Evolutionary conservation across 2,329 filamentous ascomycete genomes (phyloP), one percentile per base, ranked within the genome.

Genomic region (Fusarium xyrophilum): DNA sequence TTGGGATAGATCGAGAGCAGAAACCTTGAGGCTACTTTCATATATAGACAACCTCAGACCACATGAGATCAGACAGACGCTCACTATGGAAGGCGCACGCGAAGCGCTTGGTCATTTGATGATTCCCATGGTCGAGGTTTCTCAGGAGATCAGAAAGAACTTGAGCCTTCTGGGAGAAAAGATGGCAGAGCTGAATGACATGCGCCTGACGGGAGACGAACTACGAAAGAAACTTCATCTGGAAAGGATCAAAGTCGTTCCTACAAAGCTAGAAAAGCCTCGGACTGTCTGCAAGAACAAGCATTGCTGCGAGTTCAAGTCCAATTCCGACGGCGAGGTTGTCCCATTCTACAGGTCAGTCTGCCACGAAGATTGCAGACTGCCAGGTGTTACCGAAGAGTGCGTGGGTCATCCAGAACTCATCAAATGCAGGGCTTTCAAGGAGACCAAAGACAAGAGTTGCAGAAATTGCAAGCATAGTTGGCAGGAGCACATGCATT

Each of bases 91-190:
- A 0, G 69, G 56, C 0, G 60, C 62, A 1, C 70, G 65, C 0
- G 55, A 43, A 30, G 32, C 48, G 0, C 65, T 74, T 9, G 3
- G 25, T 3, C 38, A 59, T 17, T 21, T 74, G 2, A 56, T 65
- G 1, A 42, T 59, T 3, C 72, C 72, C 2, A 74, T 74, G 57
- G 65, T 72, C 3, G 30, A 48, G 1, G 59, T 74, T 7, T 53
- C 72, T 0, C 59, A 63, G 4, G 19, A 3, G 2, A 66, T 74
- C 7, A 56, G 28, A 17, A 19, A 27, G 5, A 71, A 52, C n/a
- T 48, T 71, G 14, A 28, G 27, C 6, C 14, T 47, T 6, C n/a
- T 62, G 6, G 23, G 52, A 1, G 52, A 65, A 1, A 44, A 35
- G 17, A 27, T 38, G 7, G 27, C 62, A 11, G 66, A 65, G 15